Percentiles rank a stretch among this genome's conserved stretches.
Conservation (phyloP, 2,329 filamentous ascomycete genomes). For the Exophiala sideris region DNA sequence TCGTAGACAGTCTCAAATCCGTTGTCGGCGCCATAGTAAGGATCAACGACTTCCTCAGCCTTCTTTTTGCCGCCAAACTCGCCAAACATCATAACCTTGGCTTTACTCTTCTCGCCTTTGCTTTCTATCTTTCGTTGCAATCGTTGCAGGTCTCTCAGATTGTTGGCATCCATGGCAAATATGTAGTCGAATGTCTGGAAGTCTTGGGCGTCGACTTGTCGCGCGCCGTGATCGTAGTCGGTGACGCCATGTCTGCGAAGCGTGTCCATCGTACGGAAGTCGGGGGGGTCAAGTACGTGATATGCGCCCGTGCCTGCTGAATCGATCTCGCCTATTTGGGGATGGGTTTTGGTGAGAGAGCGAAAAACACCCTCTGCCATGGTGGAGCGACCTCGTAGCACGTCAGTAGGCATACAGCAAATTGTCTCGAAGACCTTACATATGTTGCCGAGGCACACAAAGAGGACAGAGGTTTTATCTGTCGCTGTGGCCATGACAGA, state of each 20-base stretch:
- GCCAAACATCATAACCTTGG: constrained; percentile 75
- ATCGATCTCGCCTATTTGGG: constrained; percentile 67
- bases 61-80: constrained; percentile 63
- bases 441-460: constrained; percentile 96
- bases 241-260: constrained; percentile 71
- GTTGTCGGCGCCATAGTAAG: constrained; percentile 83
- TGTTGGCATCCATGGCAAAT: constrained; percentile 87
- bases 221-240: constrained; percentile 72
- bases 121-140: constrained; percentile 38
- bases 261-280: constrained; percentile 78
- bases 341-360: constrained; percentile 52
- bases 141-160: constrained; percentile 61
- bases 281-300: constrained; percentile 72
- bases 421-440: constrained; percentile 49
- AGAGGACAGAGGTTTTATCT: constrained; percentile 66
- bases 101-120: constrained; percentile 38
- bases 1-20: constrained; percentile 84
- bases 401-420: not conserved
- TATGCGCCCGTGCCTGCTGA: constrained; percentile 90
- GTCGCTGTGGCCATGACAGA: not conserved
- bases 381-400: constrained; percentile 62
- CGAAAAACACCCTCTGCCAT: constrained; percentile 97
- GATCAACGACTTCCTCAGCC: constrained; percentile 75
- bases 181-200: constrained; percentile 88
- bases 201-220: constrained; percentile 69